Percentiles rank a stretch among this genome's conserved stretches.
These are phyloP conservation scores for Paramyrothecium sp. DNA, from an alignment of 2,329 filamentous ascomycete genomes.

Conservation along the genomic window DNA sequence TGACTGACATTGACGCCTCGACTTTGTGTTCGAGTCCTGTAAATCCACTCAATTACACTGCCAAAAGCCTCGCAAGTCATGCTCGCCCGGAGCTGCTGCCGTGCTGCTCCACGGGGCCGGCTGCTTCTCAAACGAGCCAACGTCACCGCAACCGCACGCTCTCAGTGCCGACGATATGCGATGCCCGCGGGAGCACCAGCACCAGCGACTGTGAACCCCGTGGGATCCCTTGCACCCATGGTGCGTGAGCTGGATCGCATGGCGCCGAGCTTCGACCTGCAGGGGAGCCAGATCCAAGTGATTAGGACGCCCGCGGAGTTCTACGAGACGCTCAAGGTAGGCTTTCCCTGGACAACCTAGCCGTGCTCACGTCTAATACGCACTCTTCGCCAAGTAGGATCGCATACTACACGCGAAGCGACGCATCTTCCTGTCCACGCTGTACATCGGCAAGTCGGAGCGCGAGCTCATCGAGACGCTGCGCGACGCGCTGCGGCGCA, in stretches of 20 bases:
- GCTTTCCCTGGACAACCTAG: neutral
- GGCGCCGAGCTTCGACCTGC: conserved; percentile 85
- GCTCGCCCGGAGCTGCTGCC: conserved; percentile 32
- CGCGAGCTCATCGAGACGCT: conserved; percentile 82
- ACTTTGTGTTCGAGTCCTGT: too few relatives aligned
- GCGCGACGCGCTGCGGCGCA: conserved; percentile 69
- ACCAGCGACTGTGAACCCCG: conserved; percentile 21
- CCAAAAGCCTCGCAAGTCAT: conserved; percentile 16
- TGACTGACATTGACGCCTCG: too few relatives aligned
- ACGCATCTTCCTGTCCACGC: conserved; percentile 87
- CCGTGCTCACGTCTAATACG: conserved; percentile 2
- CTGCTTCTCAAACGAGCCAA: conserved; percentile 22
- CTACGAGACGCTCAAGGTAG: conserved; percentile 87
- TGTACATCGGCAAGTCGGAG: conserved; percentile 95
- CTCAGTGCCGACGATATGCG: conserved; percentile 40
- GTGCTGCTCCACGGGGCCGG: conserved; percentile 25
- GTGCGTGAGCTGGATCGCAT: conserved; percentile 78
- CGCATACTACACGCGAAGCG: conserved; percentile 79
- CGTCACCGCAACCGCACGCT: conserved; percentile 23
- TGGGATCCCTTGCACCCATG: conserved; percentile 51
- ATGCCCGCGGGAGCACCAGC: conserved; percentile 26
- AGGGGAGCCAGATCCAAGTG: conserved; percentile 77
- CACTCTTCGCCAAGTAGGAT: conserved; percentile 41
- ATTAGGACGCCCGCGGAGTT: conserved; percentile 83
- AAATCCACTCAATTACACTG: neutral